These are phyloP conservation scores for Paxillus ammoniavirescens DNA, from an alignment of 768 basidiomycete genomes.

Conservation along the genomic window DNA sequence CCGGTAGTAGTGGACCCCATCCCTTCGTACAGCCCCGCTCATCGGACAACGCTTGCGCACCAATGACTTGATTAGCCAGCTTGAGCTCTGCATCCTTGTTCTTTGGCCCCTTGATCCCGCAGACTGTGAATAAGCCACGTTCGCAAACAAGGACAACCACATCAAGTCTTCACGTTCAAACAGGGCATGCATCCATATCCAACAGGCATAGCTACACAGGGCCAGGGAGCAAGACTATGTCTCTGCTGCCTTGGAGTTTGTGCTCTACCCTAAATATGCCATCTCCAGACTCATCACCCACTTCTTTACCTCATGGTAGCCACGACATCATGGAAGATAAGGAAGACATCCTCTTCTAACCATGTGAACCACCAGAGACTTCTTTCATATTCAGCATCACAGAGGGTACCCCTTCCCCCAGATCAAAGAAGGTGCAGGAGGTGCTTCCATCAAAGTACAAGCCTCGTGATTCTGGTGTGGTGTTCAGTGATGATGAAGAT, in stretches of 20 bases:
- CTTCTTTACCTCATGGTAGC: constrained; percentile 29
- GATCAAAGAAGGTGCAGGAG: constrained; percentile 30
- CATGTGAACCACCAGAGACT: constrained; percentile 40
- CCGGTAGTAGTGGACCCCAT: too few species aligned
- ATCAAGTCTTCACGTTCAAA: constrained; percentile 3
- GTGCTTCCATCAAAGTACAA: constrained; percentile 66
- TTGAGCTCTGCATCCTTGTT: too few species aligned
- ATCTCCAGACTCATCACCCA: constrained; percentile 53
- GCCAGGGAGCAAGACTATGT: constrained; percentile 36
- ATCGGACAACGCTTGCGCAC: too few species aligned
- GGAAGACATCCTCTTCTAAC: constrained; percentile 56
- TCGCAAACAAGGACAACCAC: too few species aligned
- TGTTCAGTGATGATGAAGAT: constrained; percentile 59
- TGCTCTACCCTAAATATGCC: constrained; percentile 36
- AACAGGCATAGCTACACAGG: constrained; percentile 72
- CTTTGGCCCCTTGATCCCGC: too few species aligned
- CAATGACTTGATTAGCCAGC: too few species aligned
- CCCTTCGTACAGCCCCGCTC: too few species aligned
- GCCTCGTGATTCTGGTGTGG: constrained; percentile 66
- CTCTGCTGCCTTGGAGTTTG: constrained; percentile 37
- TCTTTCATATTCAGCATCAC: constrained; percentile 60
- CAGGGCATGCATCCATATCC: constrained; percentile 29
- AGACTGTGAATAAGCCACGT: too few species aligned
- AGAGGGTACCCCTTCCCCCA: constrained; percentile 49
- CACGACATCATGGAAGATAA: constrained; percentile 40